Evolutionary conservation across 2,329 filamentous ascomycete genomes (phyloP), one percentile per base, ranked within the genome.

Genomic region (Penicillium fuscoglaucum): DNA sequence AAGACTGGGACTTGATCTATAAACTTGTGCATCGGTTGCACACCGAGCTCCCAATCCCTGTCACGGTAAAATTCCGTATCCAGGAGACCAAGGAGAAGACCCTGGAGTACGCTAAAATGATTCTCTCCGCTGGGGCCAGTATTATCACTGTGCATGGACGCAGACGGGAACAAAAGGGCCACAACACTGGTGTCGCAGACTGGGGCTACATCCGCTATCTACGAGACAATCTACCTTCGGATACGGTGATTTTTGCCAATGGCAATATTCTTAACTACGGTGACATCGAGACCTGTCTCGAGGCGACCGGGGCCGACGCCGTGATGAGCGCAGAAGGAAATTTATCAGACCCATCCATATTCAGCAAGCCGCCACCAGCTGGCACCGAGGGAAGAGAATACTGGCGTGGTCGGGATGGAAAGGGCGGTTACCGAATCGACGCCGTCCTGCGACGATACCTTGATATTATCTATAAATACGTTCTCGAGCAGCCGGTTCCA

Each of bases 271-370:
- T 99, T 58, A 89, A 90, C 72, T 83, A 89, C 58, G 87, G 82
- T 0, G 93, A 99, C 72, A 80, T 99, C 12, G 84, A 88, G 51
- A 79, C 79, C 21, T 98, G 93, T 70, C 78, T 99, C 21, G 84
- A 87, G 50, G 90, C 83, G 5, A 99, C 95, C 0, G 92, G 93
- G 1, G 93, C 88, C 1, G 95, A 99, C 73, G 95, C 84, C 19
- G 86, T 99, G 52, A 98, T 99, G 95, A 93, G 89, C 65, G 95
- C 95, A 6, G 95, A 99, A 76, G 95, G 92, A 0, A 96, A 97
- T 71, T 82, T 99, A 0, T 93, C 91, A 70, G 91, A 99, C 71
- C 95, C 95, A 0, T 87, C 86, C 2, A 89, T 99, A 44, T 99
- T 99, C 70, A 86, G 88, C 15, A 77, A 80, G 33, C 81, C 86